Conservation (phyloP, 805 yeast genomes). For the Metschnikowia peoriensis region DNA sequence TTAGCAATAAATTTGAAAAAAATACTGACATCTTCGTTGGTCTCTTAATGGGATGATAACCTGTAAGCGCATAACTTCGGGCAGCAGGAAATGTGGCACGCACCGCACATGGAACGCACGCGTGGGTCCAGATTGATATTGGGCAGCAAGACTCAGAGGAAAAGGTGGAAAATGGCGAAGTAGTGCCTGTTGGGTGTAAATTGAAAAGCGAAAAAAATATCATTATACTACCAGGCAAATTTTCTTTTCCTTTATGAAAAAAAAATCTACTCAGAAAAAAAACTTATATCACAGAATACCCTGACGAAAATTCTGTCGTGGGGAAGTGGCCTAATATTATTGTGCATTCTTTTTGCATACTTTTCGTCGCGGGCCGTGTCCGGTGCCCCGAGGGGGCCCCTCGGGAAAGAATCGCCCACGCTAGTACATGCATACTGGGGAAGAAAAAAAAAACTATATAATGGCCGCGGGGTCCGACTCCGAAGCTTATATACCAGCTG, state of each 20-base stretch:
- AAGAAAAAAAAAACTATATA: slow-evolving; percentile 6
- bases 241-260: neutral
- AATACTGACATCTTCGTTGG: neutral
- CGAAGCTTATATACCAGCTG: slow-evolving; percentile 2
- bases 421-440: slow-evolving; percentile 2
- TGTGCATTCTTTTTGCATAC: neutral
- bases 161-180: neutral
- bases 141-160: neutral
- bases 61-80: slow-evolving; percentile 4
- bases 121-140: neutral
- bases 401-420: slow-evolving; percentile 14
- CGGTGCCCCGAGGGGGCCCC: slow-evolving; percentile 3
- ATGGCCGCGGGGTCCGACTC: slow-evolving; percentile 9
- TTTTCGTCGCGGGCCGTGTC: slow-evolving; percentile 1
- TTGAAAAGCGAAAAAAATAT: no score
- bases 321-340: neutral
- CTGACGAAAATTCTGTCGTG: neutral
- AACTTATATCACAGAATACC: neutral
- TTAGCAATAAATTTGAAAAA: neutral
- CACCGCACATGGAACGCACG: neutral
- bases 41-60: neutral
- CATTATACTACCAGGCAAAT: no score
- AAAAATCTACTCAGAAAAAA: no score
- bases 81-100: neutral
- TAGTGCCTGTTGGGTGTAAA: no score